Base-by-base conservation (phyloP, 202 grass and related monocot genomes). In the Elaeis oleifera region DNA sequence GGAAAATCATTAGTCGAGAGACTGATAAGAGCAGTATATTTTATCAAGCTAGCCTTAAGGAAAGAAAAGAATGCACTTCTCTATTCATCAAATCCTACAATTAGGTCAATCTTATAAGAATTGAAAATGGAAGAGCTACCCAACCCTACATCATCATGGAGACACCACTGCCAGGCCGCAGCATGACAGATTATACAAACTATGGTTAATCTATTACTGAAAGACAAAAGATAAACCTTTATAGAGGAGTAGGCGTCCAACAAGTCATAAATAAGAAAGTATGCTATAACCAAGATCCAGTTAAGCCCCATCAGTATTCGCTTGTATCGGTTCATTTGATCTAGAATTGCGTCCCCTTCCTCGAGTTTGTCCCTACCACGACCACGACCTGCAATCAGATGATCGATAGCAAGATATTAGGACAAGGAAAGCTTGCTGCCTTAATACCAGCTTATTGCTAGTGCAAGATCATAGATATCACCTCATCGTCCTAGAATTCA, bases 51-150 rank as follows among this genome's bases (percentile, higher is more conserved):
- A 13, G 7, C 36, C 26, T 68, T 53, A 54, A 85, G 80, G 59
- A 80, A 89, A 78, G 56, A 71, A 97, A 97, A 97, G 82, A 97
- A 92, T 92, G 88, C 79, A 53, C 82, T 97, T 85, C 85, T 89
- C 84, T 90, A 88, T 69, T 60, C 69, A 84, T 72, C 74, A 53
- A 80, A 65, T 74, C 71, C 92, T 92, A 97, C 94, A 85, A 81
- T 88, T 90, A 88, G 75, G 13, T 62, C n/a, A 49, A 21, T 53
- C 31, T 18, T 60, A 32, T 9, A 29, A 63, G 18, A n/a, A 48
- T 16, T 64, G 76, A 76, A 59, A n/a, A 63, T 3, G 15, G 75
- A 79, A 85, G 11, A 44, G 26, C 27, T 68, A 61, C 79, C 81
- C 81, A 85, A 65, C 61, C 65, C 76, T 85, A 73, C 72, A 68